Evolutionary conservation across 352 stramenopile species (phyloP).

Genomic region (Pythium apleroticum): DNA sequence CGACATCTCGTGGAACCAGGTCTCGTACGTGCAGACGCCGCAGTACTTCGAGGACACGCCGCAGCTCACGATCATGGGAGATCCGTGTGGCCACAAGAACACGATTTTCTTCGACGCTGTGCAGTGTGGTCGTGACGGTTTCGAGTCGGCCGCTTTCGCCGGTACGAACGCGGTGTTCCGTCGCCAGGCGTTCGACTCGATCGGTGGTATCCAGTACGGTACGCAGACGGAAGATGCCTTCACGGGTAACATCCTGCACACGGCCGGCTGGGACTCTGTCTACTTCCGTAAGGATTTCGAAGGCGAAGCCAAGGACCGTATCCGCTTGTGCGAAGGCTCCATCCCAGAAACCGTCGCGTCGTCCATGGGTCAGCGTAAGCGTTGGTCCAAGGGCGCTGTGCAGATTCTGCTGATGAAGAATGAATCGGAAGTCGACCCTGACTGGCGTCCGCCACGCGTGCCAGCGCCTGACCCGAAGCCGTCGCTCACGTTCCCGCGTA

Average conservation of each 20-base stretch:
- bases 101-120: slow-evolving; percentile 91
- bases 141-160: slow-evolving; percentile 86
- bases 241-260: slow-evolving; percentile 85
- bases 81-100: slow-evolving; percentile 89
- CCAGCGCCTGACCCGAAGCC: slow-evolving; percentile 82
- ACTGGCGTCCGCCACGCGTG: slow-evolving; percentile 83
- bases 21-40: slow-evolving; percentile 87
- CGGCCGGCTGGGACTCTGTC: slow-evolving; percentile 80
- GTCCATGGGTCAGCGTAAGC: slow-evolving; percentile 85
- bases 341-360: slow-evolving; percentile 83
- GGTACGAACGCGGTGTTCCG: slow-evolving; percentile 90
- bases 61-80: slow-evolving; percentile 84
- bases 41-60: slow-evolving; percentile 89
- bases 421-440: slow-evolving; percentile 86
- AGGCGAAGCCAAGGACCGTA: slow-evolving; percentile 82
- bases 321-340: slow-evolving; percentile 81
- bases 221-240: slow-evolving; percentile 91
- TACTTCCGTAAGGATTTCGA: slow-evolving; percentile 92
- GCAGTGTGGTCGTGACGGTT: slow-evolving; percentile 86
- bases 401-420: slow-evolving; percentile 91
- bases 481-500: slow-evolving; percentile 74
- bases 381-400: slow-evolving; percentile 87
- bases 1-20: slow-evolving; percentile 89
- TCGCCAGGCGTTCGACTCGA: slow-evolving; percentile 87
- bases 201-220: slow-evolving; percentile 89